Conservation (phyloP, 148 eudicot species). For the Amaranthus hypochondriacus region DNA sequence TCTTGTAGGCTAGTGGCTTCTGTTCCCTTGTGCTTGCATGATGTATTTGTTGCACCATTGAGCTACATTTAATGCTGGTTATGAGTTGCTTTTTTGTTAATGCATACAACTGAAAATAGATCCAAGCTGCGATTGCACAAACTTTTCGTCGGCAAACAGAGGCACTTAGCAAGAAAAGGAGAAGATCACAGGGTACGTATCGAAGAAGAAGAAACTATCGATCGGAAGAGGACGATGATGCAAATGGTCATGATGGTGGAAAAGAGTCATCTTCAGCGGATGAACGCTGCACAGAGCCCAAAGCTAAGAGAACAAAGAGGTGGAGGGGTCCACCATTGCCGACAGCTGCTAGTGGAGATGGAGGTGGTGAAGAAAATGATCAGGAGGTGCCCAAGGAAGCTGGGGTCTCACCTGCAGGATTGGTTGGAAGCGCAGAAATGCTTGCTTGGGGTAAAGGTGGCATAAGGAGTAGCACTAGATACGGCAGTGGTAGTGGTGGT, state of each 20-base stretch:
- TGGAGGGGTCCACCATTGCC: conserved; percentile 45
- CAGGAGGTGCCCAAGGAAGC: conserved; percentile 42
- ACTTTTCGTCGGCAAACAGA: conserved; percentile 63
- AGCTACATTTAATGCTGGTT: not conserved
- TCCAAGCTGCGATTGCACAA: conserved; percentile 70
- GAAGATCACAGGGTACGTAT: conserved; percentile 43
- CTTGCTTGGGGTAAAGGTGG: conserved; percentile 77
- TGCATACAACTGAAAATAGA: conserved; percentile 36
- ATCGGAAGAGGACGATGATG: conserved; percentile 67
- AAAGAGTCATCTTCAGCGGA: conserved; percentile 72
- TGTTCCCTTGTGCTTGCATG: conserved; percentile 1
- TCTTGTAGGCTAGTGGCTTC: not conserved
- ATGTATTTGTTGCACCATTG: not conserved
- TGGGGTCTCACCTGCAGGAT: conserved; percentile 40
- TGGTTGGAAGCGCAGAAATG: conserved; percentile 47
- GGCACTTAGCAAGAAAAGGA: conserved; percentile 62
- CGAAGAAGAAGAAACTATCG: conserved; percentile 49
- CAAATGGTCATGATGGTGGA: conserved; percentile 42
- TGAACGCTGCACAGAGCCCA: conserved; percentile 50
- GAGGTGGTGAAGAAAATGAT: conserved; percentile 45
- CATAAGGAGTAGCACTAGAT: conserved; percentile 58
- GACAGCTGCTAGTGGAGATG: conserved; percentile 41
- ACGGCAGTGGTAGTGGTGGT: conserved; percentile 43
- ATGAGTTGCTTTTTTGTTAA: not conserved
- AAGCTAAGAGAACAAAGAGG: conserved; percentile 43